Evolutionary conservation across 257 asterid species (phyloP).

Genomic region (Nicotiana undulata): DNA sequence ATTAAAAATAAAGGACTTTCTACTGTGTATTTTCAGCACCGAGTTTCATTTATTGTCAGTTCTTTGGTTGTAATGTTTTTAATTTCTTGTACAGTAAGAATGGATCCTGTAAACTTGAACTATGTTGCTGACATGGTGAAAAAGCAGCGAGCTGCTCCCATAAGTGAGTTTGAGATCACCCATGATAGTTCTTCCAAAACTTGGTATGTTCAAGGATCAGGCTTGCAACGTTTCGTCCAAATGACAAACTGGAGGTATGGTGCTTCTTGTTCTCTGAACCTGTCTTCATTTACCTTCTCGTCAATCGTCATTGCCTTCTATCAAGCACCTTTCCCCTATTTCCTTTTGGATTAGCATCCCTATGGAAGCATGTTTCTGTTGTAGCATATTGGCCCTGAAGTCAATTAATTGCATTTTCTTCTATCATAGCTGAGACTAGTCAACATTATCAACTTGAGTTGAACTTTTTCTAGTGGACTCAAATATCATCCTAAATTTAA

Average conservation of each 20-base stretch:
- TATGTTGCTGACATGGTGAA: slow-evolving; percentile 62
- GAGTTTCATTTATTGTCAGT: background rate
- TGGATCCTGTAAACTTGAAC: slow-evolving; percentile 39
- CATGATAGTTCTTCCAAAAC: slow-evolving; percentile 40
- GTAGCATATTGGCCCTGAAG: background rate
- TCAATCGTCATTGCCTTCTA: background rate
- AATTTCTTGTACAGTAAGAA: slow-evolving; percentile 25
- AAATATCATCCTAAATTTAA: background rate
- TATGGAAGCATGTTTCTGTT: background rate
- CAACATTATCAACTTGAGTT: background rate
- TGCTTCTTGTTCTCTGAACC: background rate
- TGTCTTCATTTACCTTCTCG: background rate
- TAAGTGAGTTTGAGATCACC: slow-evolving; percentile 71
- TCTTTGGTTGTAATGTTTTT: slow-evolving; percentile 1
- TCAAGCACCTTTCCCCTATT: background rate
- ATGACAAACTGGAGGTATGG: slow-evolving; percentile 98
- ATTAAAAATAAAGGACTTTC: background rate
- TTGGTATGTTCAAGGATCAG: slow-evolving; percentile 78
- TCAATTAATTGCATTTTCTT: background rate
- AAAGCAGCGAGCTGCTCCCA: slow-evolving; percentile 64
- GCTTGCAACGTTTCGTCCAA: slow-evolving; percentile 90
- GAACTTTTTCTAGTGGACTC: background rate
- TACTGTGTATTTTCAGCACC: background rate
- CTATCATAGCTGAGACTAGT: background rate
- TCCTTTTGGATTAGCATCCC: background rate